Conservation (phyloP, 225 moss, liverwort and hornwort species). For the Anthoceros angustus region DNA sequence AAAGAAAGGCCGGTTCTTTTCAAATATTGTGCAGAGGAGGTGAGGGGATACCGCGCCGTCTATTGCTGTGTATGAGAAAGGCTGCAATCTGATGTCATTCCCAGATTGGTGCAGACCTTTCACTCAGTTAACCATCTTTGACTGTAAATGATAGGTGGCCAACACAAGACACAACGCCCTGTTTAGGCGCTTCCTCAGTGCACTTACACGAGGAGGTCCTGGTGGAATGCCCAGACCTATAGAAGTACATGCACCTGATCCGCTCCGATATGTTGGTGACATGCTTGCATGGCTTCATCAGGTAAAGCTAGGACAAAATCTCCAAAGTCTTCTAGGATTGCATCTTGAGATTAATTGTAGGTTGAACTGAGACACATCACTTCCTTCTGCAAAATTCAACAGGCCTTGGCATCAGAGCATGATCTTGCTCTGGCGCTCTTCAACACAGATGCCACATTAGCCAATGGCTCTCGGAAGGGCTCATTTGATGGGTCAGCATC, state of each 20-base stretch:
- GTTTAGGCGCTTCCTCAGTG: constrained; percentile 89
- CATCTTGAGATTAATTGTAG: background rate
- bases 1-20: constrained; percentile 96
- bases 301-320: constrained; percentile 8
- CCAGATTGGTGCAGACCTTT: background rate
- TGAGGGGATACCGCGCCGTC: constrained; percentile 2
- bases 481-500: constrained; percentile 17
- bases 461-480: background rate
- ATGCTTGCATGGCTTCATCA: constrained; percentile 99
- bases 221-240: constrained; percentile 99
- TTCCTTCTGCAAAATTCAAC: background rate
- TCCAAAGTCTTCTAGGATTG: background rate
- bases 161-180: constrained; percentile 95
- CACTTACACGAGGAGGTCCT: constrained; percentile 91
- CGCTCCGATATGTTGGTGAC: constrained; percentile 94
- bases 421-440: constrained; percentile 90
- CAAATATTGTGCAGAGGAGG: constrained; percentile 96
- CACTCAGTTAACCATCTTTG: background rate
- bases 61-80: background rate
- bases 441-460: constrained; percentile 37
- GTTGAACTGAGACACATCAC: background rate
- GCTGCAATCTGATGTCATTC: background rate
- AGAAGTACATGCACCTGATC: constrained; percentile 98
- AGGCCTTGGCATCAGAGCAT: constrained; percentile 91
- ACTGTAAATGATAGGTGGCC: constrained; percentile 35